These are phyloP conservation scores for Gossypium schwendimanii DNA, from an alignment of 441 rosid genomes.

Conservation along the genomic window DNA sequence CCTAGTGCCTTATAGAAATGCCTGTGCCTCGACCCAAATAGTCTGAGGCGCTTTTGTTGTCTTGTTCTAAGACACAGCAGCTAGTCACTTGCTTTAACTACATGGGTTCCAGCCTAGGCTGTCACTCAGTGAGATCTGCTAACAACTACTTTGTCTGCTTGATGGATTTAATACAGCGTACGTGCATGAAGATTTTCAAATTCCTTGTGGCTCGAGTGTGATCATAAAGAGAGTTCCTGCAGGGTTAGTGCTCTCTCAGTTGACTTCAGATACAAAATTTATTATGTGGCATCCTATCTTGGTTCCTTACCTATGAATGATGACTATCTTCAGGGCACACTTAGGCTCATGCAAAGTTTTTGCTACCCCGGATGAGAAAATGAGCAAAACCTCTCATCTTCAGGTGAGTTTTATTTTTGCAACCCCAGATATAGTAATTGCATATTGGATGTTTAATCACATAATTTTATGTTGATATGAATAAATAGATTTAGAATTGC, in stretches of 20 bases:
- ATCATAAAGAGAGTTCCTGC: conserved; percentile 50
- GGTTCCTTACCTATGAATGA: not conserved
- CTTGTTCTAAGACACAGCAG: not conserved
- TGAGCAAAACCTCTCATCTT: conserved; percentile 11
- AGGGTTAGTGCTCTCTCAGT: conserved; percentile 15
- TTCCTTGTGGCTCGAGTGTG: conserved; percentile 38
- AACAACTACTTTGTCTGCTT: not conserved
- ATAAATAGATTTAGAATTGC: not conserved
- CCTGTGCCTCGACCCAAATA: not conserved
- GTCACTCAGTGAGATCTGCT: not conserved
- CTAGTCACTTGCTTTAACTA: not conserved
- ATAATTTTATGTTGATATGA: not conserved
- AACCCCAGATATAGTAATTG: not conserved
- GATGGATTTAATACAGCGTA: conserved; percentile 28
- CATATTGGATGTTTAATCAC: not conserved
- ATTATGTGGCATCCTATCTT: not conserved
- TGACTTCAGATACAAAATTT: not conserved
- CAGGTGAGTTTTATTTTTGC: conserved; percentile 15
- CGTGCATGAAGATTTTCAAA: conserved; percentile 26
- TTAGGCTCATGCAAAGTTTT: conserved; percentile 14
- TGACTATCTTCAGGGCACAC: conserved; percentile 18
- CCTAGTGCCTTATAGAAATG: not conserved
- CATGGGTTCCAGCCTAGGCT: not conserved
- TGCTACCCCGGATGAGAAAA: not conserved
- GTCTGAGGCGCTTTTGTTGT: not conserved